phyloP scores from a whole-genome alignment of 345 rosid genomes.

The Corymbia maculata region DNA sequence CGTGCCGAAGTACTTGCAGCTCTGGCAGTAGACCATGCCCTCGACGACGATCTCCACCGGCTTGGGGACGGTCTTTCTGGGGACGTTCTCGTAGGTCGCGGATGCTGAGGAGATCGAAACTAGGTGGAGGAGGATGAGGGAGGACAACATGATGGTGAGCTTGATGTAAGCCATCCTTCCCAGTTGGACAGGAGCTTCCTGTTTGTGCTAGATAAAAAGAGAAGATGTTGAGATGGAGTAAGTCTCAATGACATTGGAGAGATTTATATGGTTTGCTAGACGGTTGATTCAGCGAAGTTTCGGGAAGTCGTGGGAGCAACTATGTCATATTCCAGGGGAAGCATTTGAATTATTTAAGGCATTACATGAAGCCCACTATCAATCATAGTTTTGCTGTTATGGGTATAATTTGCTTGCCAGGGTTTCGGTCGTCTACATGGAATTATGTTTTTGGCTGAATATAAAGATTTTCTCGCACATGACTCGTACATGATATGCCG shows the following conservation, averaged over 20 bases:
- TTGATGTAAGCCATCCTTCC: background rate
- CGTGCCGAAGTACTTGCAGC: conserved; percentile 50
- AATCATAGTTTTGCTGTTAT: background rate
- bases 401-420: background rate
- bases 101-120: conserved; percentile 17
- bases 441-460: background rate
- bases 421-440: background rate
- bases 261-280: background rate
- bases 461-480: accelerated
- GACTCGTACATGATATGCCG: background rate
- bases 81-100: background rate
- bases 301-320: conserved; percentile 21
- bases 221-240: background rate
- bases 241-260: background rate
- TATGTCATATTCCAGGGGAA: background rate
- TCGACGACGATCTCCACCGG: conserved; percentile 48
- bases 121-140: conserved; percentile 4
- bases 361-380: background rate
- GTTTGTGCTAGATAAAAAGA: background rate
- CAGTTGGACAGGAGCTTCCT: background rate
- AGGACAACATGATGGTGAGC: background rate
- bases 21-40: conserved; percentile 84
- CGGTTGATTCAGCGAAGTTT: background rate
- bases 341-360: background rate
- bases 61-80: conserved; percentile 11